Evolutionary conservation across 75 land plant species (phyloP).

Genomic region (Sequoia sempervirens): DNA sequence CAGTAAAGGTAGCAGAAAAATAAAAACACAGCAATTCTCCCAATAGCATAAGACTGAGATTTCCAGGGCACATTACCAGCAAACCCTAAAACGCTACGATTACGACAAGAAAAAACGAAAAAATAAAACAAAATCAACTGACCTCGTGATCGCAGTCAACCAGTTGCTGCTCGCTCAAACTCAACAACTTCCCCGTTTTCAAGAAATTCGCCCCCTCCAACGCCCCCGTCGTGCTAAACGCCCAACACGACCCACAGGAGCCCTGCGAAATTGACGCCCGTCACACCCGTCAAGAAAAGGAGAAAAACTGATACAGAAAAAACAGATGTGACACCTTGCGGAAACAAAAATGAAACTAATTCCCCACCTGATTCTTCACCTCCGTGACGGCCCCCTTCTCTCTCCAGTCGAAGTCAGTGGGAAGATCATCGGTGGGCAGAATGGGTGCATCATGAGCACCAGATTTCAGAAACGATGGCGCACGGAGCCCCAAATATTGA

Average conservation of each 20-base stretch:
- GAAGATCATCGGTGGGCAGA: slow-evolving; percentile 25
- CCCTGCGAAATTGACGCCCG: slow-evolving; percentile 34
- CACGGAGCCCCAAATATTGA: slow-evolving; percentile 24
- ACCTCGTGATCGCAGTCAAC: slow-evolving; percentile 96
- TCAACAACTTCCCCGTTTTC: slow-evolving; percentile 69
- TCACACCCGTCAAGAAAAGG: neutral
- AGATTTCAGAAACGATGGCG: neutral
- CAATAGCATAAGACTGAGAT: neutral
- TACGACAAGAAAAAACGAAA: neutral
- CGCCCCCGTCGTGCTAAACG: slow-evolving; percentile 91
- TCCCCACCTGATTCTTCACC: slow-evolving; percentile 40
- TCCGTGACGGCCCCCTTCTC: slow-evolving; percentile 46
- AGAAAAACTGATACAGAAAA: neutral
- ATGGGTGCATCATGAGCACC: slow-evolving; percentile 9
- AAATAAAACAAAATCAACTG: neutral
- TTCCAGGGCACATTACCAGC: neutral
- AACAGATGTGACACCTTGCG: no score
- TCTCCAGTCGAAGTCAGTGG: slow-evolving; percentile 47
- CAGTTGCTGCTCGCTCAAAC: slow-evolving; percentile 90
- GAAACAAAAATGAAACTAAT: no score
- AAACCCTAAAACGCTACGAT: slow-evolving; percentile 1
- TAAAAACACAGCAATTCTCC: neutral
- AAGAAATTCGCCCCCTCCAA: slow-evolving; percentile 80
- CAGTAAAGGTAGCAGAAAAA: neutral
- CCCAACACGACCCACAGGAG: slow-evolving; percentile 92